Evolutionary conservation across 1,284 basidiomycete genomes (phyloP), one percentile per base, ranked within the genome.

Genomic region (Agaricales sp.): DNA sequence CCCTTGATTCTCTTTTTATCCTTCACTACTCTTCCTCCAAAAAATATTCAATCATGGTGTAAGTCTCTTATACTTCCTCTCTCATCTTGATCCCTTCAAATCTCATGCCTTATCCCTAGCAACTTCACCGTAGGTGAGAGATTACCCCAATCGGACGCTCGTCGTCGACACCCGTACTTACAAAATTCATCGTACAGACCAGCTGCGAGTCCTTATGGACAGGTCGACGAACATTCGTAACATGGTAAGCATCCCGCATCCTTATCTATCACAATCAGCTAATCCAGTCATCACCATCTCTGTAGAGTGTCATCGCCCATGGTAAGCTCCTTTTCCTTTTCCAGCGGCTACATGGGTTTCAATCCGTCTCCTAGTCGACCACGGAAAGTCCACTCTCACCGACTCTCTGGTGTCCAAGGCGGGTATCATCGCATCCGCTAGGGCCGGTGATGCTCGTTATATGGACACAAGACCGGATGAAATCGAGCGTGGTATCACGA

Each of bases 401-500:
- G 96, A 99, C 71, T 98, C 96, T 48, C 80, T 99, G 51, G 94
- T 99, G 63, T 95, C 95, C 59, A 99, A 99, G 78, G 96, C 96
- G 57, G 96, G 96, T 84, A 99, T 99, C 68, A 98, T 99, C 64
- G 95, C 96, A 60, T 74, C 77, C 51, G 75, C 92, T 64, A 97
- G 97, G 71, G 93, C 96, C 57, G 95, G 94, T 70, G 94, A 98
- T 58, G 80, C 90, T 80, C 92, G 96, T 60, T 97, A 95, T 69
- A 99, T 92, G 58, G 95, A 99, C 72, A 99, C 96, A 60, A 75
- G 95, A 78, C 83, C 90, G 39, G 96, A 99, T 67, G 96, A 99
- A 77, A 99, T 97, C 69, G 96, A 99, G 70, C 94, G 96, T 75
- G 96, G 96, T 80, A 99, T 99, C 64, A 99, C 96, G 53, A 99